Evolutionary conservation across 805 yeast species (phyloP), one percentile per base, ranked within the genome.

Genomic region (Candida dendrica): DNA sequence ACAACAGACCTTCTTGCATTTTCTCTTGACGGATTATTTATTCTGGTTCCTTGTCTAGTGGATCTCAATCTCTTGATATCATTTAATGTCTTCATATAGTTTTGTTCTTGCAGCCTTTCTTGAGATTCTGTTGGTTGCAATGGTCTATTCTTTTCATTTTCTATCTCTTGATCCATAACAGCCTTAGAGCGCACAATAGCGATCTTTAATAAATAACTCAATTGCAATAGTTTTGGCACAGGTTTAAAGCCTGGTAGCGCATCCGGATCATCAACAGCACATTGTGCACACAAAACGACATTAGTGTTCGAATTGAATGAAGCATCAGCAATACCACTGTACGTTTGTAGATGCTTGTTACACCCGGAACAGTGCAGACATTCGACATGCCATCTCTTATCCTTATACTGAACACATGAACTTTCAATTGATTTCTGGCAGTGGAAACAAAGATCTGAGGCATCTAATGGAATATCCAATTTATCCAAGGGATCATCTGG

Each of bases 401-500:
- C 79, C 17, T 68, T 68, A 49, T 70, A 75, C 36, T 71, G 72
- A 14, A 80, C 65, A 63, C 98, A 91, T n/a, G 74, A 73, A 50
- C 82, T 93, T 60, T 93, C 97, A 33, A 91, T 85, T 49, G 89
- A 79, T 57, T 79, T 77, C 2, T 70, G 66, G 60, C 98, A 93
- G 1, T 61, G 57, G 11, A 66, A 66, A 63, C 98, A 93, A 3
- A 77, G 71, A 58, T 91, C 98, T 7, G 88, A 82, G 2, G 91
- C 75, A 41, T 74, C 74, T 3, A 69, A 53, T 0, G 84, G 71
- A 4, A 83, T 71, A 6, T 68, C 60, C 42, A 80, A 65, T 26
- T 62, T 52, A 1, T 49, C 45, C 14, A 48, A 38, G 6, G 66
- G 64, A 41, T 64, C 64, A 30, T 54, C 57, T 5, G 68, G 67